phyloP scores from a whole-genome alignment of 2,329 filamentous ascomycete genomes.

The Polychaeton citri region DNA sequence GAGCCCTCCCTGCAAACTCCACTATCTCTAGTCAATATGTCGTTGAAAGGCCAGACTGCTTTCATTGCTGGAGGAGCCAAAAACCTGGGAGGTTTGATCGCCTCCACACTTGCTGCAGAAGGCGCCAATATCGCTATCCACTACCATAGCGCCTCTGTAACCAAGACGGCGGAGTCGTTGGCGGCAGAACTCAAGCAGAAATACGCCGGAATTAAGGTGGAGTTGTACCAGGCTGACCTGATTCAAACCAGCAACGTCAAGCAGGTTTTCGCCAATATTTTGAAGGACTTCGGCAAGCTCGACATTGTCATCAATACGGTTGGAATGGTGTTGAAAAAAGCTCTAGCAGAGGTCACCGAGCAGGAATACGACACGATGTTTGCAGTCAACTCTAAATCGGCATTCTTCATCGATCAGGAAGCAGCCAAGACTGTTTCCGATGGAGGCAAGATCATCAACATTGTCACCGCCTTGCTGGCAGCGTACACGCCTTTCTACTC shows the following conservation, averaged over 20 bases:
- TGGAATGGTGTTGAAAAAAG: conserved; percentile 37
- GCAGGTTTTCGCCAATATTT: conserved; percentile 26
- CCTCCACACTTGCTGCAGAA: conserved; percentile 22
- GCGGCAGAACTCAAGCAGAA: conserved; percentile 23
- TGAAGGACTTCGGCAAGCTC: conserved; percentile 31
- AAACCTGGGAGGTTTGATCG: conserved; percentile 29
- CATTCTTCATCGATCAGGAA: conserved; percentile 6
- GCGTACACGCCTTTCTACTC: conserved; percentile 6
- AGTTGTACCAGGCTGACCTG: conserved; percentile 32
- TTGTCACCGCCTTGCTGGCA: conserved; percentile 5
- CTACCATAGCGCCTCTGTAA: conserved; percentile 28
- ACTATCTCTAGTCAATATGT: too few relatives aligned
- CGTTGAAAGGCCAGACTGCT: too few relatives aligned
- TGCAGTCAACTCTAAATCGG: conserved; percentile 16
- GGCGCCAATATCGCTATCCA: conserved; percentile 28
- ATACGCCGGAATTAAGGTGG: conserved; percentile 20
- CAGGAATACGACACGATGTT: conserved; percentile 36
- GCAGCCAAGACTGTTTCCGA: conserved; percentile 4
- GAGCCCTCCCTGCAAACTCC: too few relatives aligned
- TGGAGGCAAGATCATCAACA: conserved; percentile 6
- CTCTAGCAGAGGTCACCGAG: conserved; percentile 30
- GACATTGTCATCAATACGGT: conserved; percentile 40
- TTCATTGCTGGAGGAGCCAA: conserved; percentile 31
- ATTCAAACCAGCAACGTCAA: conserved; percentile 27
- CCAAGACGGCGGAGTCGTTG: conserved; percentile 24